Conservation (phyloP, 192 early-diverging fungal genomes). For the Spizellomyces sp. region DNA sequence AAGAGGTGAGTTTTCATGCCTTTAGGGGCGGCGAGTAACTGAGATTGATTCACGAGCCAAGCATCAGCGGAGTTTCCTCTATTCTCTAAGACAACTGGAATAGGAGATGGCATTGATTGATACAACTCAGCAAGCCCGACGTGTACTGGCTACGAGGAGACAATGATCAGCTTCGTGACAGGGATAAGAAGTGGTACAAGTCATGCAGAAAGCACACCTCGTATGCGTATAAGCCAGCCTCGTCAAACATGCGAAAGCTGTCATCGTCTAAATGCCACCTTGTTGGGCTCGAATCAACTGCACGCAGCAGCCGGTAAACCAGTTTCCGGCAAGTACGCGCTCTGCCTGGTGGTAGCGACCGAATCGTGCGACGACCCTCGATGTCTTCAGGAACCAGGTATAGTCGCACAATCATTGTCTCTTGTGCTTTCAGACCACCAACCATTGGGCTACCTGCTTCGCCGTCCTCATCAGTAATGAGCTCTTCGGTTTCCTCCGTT, state of each 20-base stretch:
- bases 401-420: conserved; percentile 4
- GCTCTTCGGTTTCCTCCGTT: no score
- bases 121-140: neutral
- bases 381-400: conserved; percentile 15
- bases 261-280: no score
- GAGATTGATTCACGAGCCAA: neutral
- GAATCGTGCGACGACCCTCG: conserved; percentile 2
- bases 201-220: no score
- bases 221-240: no score
- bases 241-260: no score
- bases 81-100: neutral
- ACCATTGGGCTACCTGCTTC: no score
- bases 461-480: no score
- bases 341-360: neutral
- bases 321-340: neutral
- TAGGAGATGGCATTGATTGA: neutral
- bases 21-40: neutral
- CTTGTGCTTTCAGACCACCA: neutral
- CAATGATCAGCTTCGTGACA: no score
- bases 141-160: neutral
- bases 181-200: no score
- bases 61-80: neutral
- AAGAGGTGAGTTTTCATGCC: conserved; percentile 26
- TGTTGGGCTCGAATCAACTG: neutral
- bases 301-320: neutral